Evolutionary conservation across 768 basidiomycete genomes (phyloP).

Genomic region (Trametopsis cervina): DNA sequence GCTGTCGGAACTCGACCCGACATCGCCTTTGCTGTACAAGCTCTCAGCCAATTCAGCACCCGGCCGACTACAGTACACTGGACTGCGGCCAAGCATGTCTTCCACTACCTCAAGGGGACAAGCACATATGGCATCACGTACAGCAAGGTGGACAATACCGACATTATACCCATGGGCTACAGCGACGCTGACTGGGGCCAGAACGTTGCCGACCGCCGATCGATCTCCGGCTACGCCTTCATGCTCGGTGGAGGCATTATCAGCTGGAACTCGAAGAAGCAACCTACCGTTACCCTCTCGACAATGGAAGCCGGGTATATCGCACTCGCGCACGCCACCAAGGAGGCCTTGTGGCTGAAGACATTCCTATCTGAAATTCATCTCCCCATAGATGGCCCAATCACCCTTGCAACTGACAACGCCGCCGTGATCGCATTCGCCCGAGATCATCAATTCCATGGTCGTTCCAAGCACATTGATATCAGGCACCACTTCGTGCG

Average conservation of each 20-base stretch:
- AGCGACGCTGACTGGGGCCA: slow-evolving; percentile 20
- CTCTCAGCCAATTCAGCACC: slow-evolving; percentile 19
- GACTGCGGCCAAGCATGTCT: slow-evolving; percentile 30
- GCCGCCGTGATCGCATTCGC: slow-evolving; percentile 27
- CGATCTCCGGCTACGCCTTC: slow-evolving; percentile 32
- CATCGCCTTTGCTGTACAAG: slow-evolving; percentile 22
- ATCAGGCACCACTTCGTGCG: slow-evolving; percentile 29
- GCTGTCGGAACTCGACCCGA: slow-evolving; percentile 28
- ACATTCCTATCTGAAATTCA: slow-evolving; percentile 25
- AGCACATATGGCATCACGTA: slow-evolving; percentile 18
- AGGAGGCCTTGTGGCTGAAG: slow-evolving; percentile 28
- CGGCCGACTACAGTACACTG: slow-evolving; percentile 27
- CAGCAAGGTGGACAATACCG: slow-evolving; percentile 21
- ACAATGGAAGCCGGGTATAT: slow-evolving; percentile 37
- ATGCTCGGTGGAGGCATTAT: slow-evolving; percentile 29
- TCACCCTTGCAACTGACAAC: slow-evolving; percentile 29
- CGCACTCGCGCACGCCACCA: slow-evolving; percentile 24
- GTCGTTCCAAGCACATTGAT: slow-evolving; percentile 32
- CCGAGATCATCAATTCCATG: slow-evolving; percentile 23
- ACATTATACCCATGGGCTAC: slow-evolving; percentile 25
- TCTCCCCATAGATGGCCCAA: slow-evolving; percentile 12
- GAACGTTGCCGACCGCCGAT: slow-evolving; percentile 20
- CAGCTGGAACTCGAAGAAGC: slow-evolving; percentile 31
- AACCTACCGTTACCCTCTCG: slow-evolving; percentile 32
- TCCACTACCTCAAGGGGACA: slow-evolving; percentile 32